Conservation (phyloP, 495 filamentous ascomycete species). For the Aspergillus ellipticus region DNA sequence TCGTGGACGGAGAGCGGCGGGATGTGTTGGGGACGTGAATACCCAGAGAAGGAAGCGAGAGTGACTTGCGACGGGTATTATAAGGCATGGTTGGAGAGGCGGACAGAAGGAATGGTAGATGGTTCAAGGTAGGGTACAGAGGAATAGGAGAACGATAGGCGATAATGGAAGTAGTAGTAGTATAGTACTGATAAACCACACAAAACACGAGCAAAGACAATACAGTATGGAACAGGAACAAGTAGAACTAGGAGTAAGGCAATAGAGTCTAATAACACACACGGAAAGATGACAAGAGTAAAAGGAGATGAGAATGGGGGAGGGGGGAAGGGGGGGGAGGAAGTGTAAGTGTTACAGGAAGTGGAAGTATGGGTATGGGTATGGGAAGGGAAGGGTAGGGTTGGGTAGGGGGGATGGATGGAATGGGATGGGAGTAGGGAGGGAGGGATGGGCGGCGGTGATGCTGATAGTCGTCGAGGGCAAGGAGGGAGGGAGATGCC, state of each 20-base stretch:
- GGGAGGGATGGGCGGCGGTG: slow-evolving; percentile 11
- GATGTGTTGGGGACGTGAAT: slow-evolving; percentile 83
- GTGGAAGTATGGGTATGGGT: slow-evolving; percentile 8
- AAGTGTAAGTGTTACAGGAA: slow-evolving; percentile 15
- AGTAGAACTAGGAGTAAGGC: slow-evolving; percentile 6
- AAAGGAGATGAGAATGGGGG: slow-evolving; percentile 12
- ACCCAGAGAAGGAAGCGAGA: slow-evolving; percentile 89
- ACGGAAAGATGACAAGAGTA: slow-evolving; percentile 6
- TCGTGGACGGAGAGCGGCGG: slow-evolving; percentile 65
- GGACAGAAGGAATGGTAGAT: slow-evolving; percentile 1
- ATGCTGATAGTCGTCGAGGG: slow-evolving; percentile 9
- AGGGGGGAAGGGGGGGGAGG: slow-evolving; percentile 8
- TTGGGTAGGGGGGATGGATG: slow-evolving; percentile 10
- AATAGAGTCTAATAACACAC: slow-evolving; percentile 6
- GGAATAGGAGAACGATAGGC: slow-evolving; percentile 5
- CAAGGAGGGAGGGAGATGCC: slow-evolving; percentile 5
- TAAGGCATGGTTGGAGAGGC: slow-evolving; percentile 68
- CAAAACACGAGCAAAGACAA: neutral
- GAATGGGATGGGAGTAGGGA: slow-evolving; percentile 12
- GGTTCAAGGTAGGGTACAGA: slow-evolving; percentile 5
- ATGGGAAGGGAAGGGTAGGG: slow-evolving; percentile 3
- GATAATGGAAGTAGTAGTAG: slow-evolving; percentile 1
- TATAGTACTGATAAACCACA: neutral
- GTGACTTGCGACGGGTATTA: slow-evolving; percentile 95
- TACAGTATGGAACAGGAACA: slow-evolving; percentile 2